phyloP scores from a whole-genome alignment of 257 asterid species.

The Rehmannia glutinosa region DNA sequence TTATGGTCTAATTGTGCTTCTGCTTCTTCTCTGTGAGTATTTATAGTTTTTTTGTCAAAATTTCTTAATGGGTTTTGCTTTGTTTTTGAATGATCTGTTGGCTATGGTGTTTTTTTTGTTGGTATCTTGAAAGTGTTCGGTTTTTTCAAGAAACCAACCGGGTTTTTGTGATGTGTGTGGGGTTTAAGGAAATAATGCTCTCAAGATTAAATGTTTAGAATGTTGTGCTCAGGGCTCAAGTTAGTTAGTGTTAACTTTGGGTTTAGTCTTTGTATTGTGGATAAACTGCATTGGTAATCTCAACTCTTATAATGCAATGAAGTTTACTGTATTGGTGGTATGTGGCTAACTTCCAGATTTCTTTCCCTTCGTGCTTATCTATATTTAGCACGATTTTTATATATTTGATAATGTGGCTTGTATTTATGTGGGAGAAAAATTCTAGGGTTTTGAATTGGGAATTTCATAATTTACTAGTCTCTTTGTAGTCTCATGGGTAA shows the following conservation, averaged over 20 bases:
- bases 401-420: slow-evolving; percentile 13
- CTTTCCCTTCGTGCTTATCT: neutral
- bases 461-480: neutral
- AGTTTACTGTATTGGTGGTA: neutral
- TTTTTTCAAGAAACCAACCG: neutral
- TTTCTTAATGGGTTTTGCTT: slow-evolving; percentile 2
- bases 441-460: slow-evolving; percentile 26
- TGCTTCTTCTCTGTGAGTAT: slow-evolving; percentile 52
- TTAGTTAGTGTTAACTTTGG: neutral
- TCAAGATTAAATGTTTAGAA: neutral
- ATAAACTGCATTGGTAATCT: slow-evolving; percentile 22
- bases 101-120: slow-evolving; percentile 4
- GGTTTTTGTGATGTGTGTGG: slow-evolving; percentile 21
- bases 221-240: slow-evolving; percentile 1
- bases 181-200: slow-evolving; percentile 1
- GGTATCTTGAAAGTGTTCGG: neutral
- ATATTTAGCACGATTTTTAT: neutral
- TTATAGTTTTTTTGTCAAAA: neutral
- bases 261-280: slow-evolving; percentile 1
- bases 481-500: slow-evolving; percentile 2
- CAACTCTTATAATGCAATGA: slow-evolving; percentile 8
- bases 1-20: slow-evolving; percentile 28
- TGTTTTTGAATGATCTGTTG: slow-evolving; percentile 22
- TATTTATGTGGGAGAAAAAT: neutral
- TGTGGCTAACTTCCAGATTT: neutral